Evolutionary conservation across 805 yeast genomes (phyloP).

Genomic region (Metschnikowia shivogae): DNA sequence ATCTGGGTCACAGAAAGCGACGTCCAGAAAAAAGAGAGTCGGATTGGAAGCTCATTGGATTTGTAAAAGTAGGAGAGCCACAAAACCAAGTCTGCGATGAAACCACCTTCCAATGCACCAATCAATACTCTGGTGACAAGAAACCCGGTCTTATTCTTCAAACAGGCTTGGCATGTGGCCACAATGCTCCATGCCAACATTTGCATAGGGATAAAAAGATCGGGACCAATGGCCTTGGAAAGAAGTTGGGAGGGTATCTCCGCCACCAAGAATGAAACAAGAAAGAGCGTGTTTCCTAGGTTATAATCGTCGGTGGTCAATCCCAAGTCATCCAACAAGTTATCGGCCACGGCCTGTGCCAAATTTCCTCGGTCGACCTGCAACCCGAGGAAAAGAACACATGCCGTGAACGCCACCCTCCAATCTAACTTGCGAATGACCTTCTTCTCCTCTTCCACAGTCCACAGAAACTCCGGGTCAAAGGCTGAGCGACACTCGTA

Average conservation of each 20-base stretch:
- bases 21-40: conserved; percentile 60
- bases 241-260: conserved; percentile 66
- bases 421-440: conserved; percentile 51
- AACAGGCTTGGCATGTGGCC: conserved; percentile 47
- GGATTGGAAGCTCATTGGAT: conserved; percentile 50
- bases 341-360: conserved; percentile 55
- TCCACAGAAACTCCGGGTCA: conserved; percentile 57
- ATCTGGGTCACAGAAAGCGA: conserved; percentile 48
- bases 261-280: conserved; percentile 48
- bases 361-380: conserved; percentile 59
- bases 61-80: conserved; percentile 69
- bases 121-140: conserved; percentile 47
- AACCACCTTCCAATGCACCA: conserved; percentile 63
- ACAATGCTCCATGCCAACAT: conserved; percentile 55
- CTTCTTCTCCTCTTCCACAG: conserved; percentile 45
- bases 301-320: conserved; percentile 58
- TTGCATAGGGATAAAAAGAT: conserved; percentile 58
- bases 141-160: conserved; percentile 41
- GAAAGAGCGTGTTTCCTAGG: conserved; percentile 52
- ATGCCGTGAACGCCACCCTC: conserved; percentile 54
- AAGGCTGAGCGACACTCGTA: conserved; percentile 55
- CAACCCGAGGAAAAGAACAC: conserved; percentile 54
- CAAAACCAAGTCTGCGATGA: conserved; percentile 47
- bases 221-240: conserved; percentile 62
- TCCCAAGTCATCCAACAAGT: conserved; percentile 47